phyloP scores from a whole-genome alignment of 2,329 filamentous ascomycete genomes.

The Fusarium sacchari region DNA sequence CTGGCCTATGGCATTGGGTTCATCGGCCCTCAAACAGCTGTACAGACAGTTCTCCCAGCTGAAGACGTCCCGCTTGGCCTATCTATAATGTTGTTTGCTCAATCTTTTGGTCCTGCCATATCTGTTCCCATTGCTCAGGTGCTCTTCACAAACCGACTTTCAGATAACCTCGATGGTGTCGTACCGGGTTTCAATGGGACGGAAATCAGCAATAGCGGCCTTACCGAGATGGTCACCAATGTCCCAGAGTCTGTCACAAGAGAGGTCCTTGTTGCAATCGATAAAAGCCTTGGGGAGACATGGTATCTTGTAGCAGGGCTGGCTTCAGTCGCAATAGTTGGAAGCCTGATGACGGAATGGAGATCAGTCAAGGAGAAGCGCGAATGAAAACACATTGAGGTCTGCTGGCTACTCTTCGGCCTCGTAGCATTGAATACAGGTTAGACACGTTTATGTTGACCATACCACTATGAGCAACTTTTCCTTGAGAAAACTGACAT shows the following conservation, averaged over 20 bases:
- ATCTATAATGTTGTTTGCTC: slow-evolving; percentile 37
- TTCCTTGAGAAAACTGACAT: neutral
- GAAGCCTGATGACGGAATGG: slow-evolving; percentile 21
- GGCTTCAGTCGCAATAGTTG: slow-evolving; percentile 12
- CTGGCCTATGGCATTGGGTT: slow-evolving; percentile 27
- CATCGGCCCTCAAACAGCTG: slow-evolving; percentile 16
- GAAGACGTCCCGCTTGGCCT: slow-evolving; percentile 29
- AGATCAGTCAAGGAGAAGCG: slow-evolving; percentile 14
- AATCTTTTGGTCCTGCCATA: slow-evolving; percentile 33
- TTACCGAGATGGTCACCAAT: neutral
- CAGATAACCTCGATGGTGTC: slow-evolving; percentile 1
- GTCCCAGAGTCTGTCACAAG: neutral
- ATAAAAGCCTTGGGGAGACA: slow-evolving; percentile 11
- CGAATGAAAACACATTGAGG: neutral
- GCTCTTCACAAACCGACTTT: slow-evolving; percentile 27
- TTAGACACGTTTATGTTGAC: rapidly evolving
- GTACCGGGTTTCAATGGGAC: neutral
- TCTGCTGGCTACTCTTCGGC: neutral
- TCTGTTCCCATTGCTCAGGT: slow-evolving; percentile 28
- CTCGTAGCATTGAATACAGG: rapidly evolving
- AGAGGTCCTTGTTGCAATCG: neutral
- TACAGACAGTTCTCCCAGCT: slow-evolving; percentile 2
- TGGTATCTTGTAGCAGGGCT: slow-evolving; percentile 21
- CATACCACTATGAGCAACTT: neutral
- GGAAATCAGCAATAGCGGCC: neutral